Percentiles rank a stretch among this genome's conserved stretches.
Conservation (phyloP, 2,329 filamentous ascomycete species). For the Pseudogymnoascus sp. region DNA sequence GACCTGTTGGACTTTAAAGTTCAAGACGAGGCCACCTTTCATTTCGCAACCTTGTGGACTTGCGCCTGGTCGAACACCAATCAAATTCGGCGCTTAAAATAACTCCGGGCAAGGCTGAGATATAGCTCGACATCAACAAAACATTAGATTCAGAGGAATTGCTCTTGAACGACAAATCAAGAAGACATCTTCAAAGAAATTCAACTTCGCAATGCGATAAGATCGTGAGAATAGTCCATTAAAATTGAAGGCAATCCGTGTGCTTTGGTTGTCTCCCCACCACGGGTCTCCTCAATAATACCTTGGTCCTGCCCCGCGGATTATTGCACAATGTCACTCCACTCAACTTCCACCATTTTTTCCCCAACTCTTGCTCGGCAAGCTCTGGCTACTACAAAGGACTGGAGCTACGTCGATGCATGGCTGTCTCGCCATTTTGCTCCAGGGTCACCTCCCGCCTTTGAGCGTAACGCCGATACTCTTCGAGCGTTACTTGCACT, state of each 20-base stretch:
- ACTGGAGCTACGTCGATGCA: slow-evolving; percentile 81
- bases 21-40: slow-evolving; percentile 8
- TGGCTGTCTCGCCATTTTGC: slow-evolving; percentile 72
- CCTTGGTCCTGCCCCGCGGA: background rate
- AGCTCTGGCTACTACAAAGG: slow-evolving; percentile 74
- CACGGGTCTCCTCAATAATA: background rate
- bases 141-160: background rate
- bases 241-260: background rate
- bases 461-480: slow-evolving; percentile 83
- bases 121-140: background rate
- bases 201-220: background rate
- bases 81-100: background rate
- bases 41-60: slow-evolving; percentile 6
- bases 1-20: slow-evolving; percentile 6
- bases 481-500: slow-evolving; percentile 67
- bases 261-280: background rate
- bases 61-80: background rate
- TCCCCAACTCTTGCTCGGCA: slow-evolving; percentile 63
- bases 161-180: background rate
- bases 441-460: slow-evolving; percentile 56
- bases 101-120: background rate
- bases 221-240: background rate
- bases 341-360: slow-evolving; percentile 48
- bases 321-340: slow-evolving; percentile 13
- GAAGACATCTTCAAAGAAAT: background rate